These are phyloP conservation scores for Paxillus ammoniavirescens DNA, from an alignment of 768 basidiomycete species.

Conservation along the genomic window DNA sequence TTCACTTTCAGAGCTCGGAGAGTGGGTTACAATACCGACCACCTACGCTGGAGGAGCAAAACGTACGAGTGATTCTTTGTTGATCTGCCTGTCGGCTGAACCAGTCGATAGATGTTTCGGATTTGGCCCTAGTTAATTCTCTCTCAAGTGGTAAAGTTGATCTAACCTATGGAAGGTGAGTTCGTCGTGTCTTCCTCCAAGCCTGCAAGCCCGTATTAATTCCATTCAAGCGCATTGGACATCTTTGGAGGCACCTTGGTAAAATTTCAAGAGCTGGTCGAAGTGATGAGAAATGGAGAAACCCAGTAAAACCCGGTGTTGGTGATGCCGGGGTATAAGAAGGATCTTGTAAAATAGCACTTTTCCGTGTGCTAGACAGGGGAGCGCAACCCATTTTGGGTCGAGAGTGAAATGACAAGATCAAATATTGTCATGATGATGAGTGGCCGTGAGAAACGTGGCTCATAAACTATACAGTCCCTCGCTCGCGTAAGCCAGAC, in stretches of 20 bases:
- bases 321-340: no score
- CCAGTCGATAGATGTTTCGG: constrained; percentile 59
- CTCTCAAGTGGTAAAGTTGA: constrained; percentile 78
- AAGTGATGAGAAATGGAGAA: constrained; percentile 22
- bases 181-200: not conserved
- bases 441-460: constrained; percentile 35
- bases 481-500: constrained; percentile 30
- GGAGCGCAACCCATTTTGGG: not conserved
- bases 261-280: constrained; percentile 53
- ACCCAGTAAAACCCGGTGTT: not conserved
- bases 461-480: constrained; percentile 44
- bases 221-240: constrained; percentile 50
- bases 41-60: constrained; percentile 98
- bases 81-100: constrained; percentile 1
- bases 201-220: not conserved
- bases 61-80: constrained; percentile 43
- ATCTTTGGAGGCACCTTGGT: constrained; percentile 71
- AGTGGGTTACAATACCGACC: constrained; percentile 89
- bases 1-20: constrained; percentile 63
- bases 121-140: constrained; percentile 75
- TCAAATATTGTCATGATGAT: not conserved
- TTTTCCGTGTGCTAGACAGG: not conserved
- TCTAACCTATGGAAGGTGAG: constrained; percentile 38
- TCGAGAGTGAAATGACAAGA: not conserved
- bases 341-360: no score